Evolutionary conservation across 1,284 basidiomycete species (phyloP).

Genomic region (Puccinia polysora): DNA sequence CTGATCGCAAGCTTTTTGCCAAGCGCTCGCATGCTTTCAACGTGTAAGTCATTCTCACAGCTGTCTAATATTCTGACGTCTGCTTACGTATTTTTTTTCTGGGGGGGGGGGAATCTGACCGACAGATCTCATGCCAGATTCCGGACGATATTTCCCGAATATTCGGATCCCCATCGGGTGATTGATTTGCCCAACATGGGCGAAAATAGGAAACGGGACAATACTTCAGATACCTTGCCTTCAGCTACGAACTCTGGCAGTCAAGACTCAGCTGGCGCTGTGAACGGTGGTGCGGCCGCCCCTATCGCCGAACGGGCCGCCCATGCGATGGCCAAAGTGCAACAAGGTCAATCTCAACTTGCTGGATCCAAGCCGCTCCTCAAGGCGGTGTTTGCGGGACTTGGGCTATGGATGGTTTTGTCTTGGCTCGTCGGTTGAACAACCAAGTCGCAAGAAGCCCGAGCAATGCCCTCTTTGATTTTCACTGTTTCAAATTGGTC

Average conservation of each 20-base stretch:
- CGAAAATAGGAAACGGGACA: no score
- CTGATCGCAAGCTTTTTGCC: conserved; percentile 73
- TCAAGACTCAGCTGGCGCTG: not conserved
- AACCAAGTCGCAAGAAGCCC: not conserved
- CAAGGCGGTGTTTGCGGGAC: conserved; percentile 18
- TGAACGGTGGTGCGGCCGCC: not conserved
- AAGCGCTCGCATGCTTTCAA: conserved; percentile 79
- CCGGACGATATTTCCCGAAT: conserved; percentile 18
- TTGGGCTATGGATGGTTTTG: conserved; percentile 41
- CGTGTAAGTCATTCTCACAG: conserved; percentile 55
- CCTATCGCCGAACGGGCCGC: conserved; percentile 20
- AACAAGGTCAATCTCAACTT: conserved; percentile 35
- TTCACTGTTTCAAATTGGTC: not conserved
- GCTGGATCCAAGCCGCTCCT: conserved; percentile 12
- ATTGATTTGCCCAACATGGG: conserved; percentile 25
- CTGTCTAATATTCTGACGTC: conserved; percentile 30
- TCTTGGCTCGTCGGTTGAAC: conserved; percentile 33
- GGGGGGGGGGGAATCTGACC: no score
- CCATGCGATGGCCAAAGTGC: conserved; percentile 35
- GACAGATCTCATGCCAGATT: conserved; percentile 3
- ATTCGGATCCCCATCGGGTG: conserved; percentile 7
- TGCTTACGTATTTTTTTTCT: conserved; percentile 5
- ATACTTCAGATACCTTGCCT: not conserved
- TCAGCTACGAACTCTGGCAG: not conserved
- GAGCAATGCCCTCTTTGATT: not conserved